Evolutionary conservation across 2,329 filamentous ascomycete species (phyloP).

Genomic region (Domatiomyces catenatus): DNA sequence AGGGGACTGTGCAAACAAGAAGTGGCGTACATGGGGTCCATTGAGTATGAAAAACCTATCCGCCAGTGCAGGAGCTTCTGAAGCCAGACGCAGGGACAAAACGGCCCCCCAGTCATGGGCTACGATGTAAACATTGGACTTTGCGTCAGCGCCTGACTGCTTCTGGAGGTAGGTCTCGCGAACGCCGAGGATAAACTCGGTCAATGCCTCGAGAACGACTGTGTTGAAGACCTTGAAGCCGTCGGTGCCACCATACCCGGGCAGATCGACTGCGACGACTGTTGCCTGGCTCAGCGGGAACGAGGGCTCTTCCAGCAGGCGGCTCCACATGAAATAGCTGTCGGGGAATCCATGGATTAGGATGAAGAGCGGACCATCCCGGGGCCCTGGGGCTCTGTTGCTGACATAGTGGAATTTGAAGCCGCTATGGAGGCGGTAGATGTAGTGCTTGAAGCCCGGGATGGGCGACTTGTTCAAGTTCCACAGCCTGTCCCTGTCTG

Average conservation of each 20-base stretch:
- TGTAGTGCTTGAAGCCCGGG: slow-evolving; percentile 34
- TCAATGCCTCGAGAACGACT: slow-evolving; percentile 37
- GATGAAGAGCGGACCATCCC: slow-evolving; percentile 27
- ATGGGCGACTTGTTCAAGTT: slow-evolving; percentile 30
- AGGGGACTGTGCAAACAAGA: background rate
- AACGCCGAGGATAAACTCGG: slow-evolving; percentile 38
- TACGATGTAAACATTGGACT: slow-evolving; percentile 29
- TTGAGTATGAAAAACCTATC: slow-evolving; percentile 42
- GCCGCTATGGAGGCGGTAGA: slow-evolving; percentile 34
- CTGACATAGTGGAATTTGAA: slow-evolving; percentile 41
- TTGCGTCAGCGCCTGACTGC: slow-evolving; percentile 21
- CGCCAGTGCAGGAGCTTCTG: slow-evolving; percentile 41
- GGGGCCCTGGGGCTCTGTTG: slow-evolving; percentile 22
- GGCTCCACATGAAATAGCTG: slow-evolving; percentile 40
- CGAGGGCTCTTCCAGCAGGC: slow-evolving; percentile 29
- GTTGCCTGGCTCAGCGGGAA: slow-evolving; percentile 27
- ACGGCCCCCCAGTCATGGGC: slow-evolving; percentile 42
- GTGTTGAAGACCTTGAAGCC: slow-evolving; percentile 35
- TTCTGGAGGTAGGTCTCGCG: slow-evolving; percentile 27
- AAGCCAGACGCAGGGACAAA: slow-evolving; percentile 39
- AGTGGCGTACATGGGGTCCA: slow-evolving; percentile 35
- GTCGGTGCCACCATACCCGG: slow-evolving; percentile 44
- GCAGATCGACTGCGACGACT: slow-evolving; percentile 41
- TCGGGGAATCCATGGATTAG: slow-evolving; percentile 48
- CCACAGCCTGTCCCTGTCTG: slow-evolving; percentile 41